Base-by-base conservation (phyloP, 441 rosid species). In the Bocquillonia castaneifolia region DNA sequence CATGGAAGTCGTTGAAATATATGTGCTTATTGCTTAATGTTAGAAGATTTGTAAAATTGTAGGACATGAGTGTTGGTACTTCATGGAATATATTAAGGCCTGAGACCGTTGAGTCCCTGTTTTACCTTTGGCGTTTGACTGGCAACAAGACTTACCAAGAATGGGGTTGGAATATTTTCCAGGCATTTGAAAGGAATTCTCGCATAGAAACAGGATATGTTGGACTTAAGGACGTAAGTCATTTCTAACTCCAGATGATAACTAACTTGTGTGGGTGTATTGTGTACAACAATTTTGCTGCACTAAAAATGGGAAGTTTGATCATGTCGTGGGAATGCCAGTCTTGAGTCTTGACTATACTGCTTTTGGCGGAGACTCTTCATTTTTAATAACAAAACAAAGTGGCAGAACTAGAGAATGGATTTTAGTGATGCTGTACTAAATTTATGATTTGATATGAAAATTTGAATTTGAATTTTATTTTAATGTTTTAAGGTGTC, bases 161-260 rank as follows among this genome's bases (percentile, higher is more conserved):
- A 17, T 94, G 99, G 99, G 99, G 93, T 59, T 94, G 99, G 99
- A 81, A 90, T 80, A 94, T 94, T 66, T 94, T 94, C 72, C 90
- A 88, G 77, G 98, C 98, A 4, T 92, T 94, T 76, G 98, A 92
- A 74, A 90, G 80, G 78, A 90, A 90, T 75, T 94, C 96, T 0
- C 96, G 94, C 7, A 67, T 86, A 50, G 94, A 90, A 53, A 61
- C 87, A 4, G 97, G 99, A 76, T 92, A 90, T 72, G 99, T 92
- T 10, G 98, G 98, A 61, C 83, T 92, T 61, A 94, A 87, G 59
- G 99, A 94, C 80, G 99, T 94, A 87, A 84, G 91, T 32, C 57
- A 57, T 57, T 26, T 59, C 26, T 23, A 60, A 23, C 9, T 51
- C 55, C 22, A 18, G 25, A 32, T 57, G 6, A 22, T 63, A 40